Evolutionary conservation across 1,284 basidiomycete genomes (phyloP).

Genomic region (Trichosporon ovoides): DNA sequence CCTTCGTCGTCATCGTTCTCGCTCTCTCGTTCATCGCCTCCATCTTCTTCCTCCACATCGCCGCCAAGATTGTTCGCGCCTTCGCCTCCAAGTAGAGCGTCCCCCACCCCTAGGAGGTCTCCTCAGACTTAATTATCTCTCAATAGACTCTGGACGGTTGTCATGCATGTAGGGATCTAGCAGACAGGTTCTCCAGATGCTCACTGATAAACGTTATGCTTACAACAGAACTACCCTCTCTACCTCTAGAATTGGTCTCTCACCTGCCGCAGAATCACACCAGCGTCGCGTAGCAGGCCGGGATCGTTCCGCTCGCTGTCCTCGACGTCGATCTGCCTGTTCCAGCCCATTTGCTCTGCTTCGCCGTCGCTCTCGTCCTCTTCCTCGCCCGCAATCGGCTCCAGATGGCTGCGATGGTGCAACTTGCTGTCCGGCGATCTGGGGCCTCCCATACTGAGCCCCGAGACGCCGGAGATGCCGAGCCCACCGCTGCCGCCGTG

Average conservation of each 20-base stretch:
- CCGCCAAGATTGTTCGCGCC: conserved; percentile 85
- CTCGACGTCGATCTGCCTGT: conserved; percentile 19
- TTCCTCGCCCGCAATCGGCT: not conserved
- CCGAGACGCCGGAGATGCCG: not conserved
- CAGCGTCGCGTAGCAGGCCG: conserved; percentile 38
- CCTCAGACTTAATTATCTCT: not conserved
- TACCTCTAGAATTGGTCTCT: conserved; percentile 24
- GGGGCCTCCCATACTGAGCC: not conserved
- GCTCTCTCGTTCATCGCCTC: conserved; percentile 97
- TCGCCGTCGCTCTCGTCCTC: conserved; percentile 23
- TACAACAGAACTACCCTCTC: not conserved
- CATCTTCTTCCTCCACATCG: conserved; percentile 98
- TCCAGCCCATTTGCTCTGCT: conserved; percentile 21
- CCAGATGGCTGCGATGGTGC: not conserved
- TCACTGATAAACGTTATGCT: not conserved
- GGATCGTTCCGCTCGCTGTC: conserved; percentile 23
- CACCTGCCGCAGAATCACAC: conserved; percentile 44
- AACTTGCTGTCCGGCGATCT: not conserved
- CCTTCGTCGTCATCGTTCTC: conserved; percentile 93
- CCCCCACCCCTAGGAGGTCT: not conserved
- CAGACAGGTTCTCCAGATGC: not conserved
- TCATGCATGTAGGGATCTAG: conserved; percentile 5
- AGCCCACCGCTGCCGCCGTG: not conserved
- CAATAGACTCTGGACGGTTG: conserved; percentile 5
- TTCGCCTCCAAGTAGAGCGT: conserved; percentile 65